A percentile compares a stretch with the other conserved stretches of the same genome.
phyloP scores from a whole-genome alignment of 768 basidiomycete genomes.

The Lactarius tabidus region DNA sequence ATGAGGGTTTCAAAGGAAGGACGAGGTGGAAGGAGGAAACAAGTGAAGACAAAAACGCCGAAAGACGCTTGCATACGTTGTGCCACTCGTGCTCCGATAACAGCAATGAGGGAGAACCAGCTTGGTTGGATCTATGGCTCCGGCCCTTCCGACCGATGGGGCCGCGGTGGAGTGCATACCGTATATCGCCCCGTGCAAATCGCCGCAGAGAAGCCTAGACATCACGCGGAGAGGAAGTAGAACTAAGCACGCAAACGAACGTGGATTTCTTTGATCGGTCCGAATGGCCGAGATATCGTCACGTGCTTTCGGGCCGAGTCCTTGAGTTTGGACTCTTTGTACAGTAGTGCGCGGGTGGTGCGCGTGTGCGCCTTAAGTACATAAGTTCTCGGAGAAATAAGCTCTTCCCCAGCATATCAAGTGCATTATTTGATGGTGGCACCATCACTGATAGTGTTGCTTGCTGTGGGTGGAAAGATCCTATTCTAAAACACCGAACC shows the following conservation, averaged over 20 bases:
- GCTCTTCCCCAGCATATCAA: too few relatives aligned
- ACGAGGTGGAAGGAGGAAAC: background rate
- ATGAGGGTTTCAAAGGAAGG: background rate
- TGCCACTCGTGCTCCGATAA: background rate
- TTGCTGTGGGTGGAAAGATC: too few relatives aligned
- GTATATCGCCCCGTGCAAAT: background rate
- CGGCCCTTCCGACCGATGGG: background rate
- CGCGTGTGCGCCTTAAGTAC: too few relatives aligned
- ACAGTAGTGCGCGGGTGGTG: background rate
- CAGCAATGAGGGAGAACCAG: background rate
- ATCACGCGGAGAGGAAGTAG: background rate
- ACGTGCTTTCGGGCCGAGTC: conserved; percentile 13
- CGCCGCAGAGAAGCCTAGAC: background rate
- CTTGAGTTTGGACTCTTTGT: conserved; percentile 12
- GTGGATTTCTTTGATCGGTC: background rate
- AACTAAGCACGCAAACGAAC: too few relatives aligned
- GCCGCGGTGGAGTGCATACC: background rate
- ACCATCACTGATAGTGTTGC: too few relatives aligned
- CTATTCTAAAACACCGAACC: too few relatives aligned
- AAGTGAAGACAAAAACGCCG: background rate
- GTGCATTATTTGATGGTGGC: too few relatives aligned
- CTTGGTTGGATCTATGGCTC: background rate
- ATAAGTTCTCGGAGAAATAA: too few relatives aligned
- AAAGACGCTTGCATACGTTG: background rate
- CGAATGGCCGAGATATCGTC: background rate